These are phyloP conservation scores for Mycena crocata DNA, from an alignment of 768 basidiomycete species.

Conservation along the genomic window DNA sequence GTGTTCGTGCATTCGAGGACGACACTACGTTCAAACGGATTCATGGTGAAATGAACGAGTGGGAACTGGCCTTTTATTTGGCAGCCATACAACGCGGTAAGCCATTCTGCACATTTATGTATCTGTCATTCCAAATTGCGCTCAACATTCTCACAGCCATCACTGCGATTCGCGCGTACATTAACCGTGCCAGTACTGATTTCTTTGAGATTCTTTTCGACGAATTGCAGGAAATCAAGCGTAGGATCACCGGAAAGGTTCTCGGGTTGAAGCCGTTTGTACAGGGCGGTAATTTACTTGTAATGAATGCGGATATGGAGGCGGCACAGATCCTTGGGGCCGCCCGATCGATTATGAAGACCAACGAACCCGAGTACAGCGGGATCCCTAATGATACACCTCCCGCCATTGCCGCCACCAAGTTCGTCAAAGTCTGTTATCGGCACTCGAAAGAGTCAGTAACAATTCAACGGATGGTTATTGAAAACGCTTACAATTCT, in stretches of 20 bases:
- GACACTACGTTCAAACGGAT: too few relatives aligned
- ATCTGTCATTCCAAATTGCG: too few relatives aligned
- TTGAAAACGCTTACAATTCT: background rate
- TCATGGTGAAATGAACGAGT: too few relatives aligned
- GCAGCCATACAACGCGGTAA: too few relatives aligned
- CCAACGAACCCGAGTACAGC: constrained; percentile 11
- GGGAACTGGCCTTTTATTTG: too few relatives aligned
- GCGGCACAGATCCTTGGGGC: too few relatives aligned
- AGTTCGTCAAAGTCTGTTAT: constrained; percentile 19
- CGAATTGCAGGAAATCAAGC: constrained; percentile 5
- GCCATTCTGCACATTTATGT: too few relatives aligned
- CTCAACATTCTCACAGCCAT: too few relatives aligned
- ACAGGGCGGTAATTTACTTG: constrained; percentile 11
- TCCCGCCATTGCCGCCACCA: background rate
- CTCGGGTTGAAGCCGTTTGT: constrained; percentile 18
- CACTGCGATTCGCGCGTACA: too few relatives aligned
- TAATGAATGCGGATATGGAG: too few relatives aligned
- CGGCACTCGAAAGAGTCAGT: constrained; percentile 14
- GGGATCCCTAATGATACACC: constrained; percentile 5
- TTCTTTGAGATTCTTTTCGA: constrained; percentile 23
- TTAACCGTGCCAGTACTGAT: too few relatives aligned
- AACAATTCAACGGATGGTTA: background rate
- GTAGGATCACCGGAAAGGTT: constrained; percentile 1
- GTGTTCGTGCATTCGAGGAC: too few relatives aligned
- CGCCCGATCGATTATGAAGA: constrained; percentile 21